These are phyloP conservation scores for Schizochytrium sp. DNA, from an alignment of 108 stramenopile genomes.

Conservation along the genomic window DNA sequence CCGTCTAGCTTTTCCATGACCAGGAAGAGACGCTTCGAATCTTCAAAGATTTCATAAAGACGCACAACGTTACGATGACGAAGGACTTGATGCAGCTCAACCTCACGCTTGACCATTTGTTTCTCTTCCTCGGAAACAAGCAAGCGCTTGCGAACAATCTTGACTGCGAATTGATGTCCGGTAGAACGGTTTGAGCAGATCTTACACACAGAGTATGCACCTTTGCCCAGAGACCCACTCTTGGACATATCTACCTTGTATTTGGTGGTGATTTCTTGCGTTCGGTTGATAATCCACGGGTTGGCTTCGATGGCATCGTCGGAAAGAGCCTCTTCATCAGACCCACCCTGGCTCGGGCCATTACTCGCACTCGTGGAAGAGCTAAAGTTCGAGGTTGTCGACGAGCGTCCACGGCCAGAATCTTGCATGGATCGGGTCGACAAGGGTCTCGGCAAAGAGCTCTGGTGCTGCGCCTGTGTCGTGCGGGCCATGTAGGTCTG, in stretches of 20 bases:
- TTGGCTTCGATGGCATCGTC: background rate
- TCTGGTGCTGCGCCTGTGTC: too few species aligned
- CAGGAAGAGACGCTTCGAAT: background rate
- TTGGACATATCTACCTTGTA: slow-evolving; percentile 27
- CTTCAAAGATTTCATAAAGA: slow-evolving; percentile 47
- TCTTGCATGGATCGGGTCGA: too few species aligned
- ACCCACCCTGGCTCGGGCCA: background rate
- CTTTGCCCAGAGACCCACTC: slow-evolving; percentile 37
- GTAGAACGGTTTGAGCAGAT: background rate
- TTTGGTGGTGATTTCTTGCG: slow-evolving; percentile 17
- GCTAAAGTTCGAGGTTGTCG: background rate
- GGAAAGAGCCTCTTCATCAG: background rate
- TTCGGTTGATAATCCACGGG: slow-evolving; percentile 27
- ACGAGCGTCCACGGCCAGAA: background rate
- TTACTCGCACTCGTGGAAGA: background rate
- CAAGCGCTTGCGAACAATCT: slow-evolving; percentile 56
- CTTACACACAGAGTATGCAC: slow-evolving; percentile 44
- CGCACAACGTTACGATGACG: slow-evolving; percentile 54
- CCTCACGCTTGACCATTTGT: slow-evolving; percentile 58
- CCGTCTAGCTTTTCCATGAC: slow-evolving; percentile 61
- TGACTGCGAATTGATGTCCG: background rate
- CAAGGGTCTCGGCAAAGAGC: too few species aligned
- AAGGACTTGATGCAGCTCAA: slow-evolving; percentile 24
- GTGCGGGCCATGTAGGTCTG: too few species aligned
- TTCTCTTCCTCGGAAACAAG: slow-evolving; percentile 58